Conservation (phyloP, 1,284 basidiomycete genomes). For the Pseudozyma pruni region DNA sequence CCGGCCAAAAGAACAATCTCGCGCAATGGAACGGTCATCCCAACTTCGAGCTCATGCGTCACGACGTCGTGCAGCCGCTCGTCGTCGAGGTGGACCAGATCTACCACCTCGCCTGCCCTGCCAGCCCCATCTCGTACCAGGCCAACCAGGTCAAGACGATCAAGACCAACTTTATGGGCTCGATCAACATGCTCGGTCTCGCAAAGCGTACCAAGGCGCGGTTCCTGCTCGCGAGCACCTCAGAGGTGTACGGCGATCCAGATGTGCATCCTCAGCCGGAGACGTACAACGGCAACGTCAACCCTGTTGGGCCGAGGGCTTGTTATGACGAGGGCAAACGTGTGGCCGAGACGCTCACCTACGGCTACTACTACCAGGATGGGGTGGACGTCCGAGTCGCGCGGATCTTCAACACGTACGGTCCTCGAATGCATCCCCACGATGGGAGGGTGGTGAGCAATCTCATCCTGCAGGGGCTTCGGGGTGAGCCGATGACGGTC, state of each 20-base stretch:
- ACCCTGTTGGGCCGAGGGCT: slow-evolving; percentile 94
- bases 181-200: slow-evolving; percentile 90
- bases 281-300: slow-evolving; percentile 78
- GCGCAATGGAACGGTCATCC: slow-evolving; percentile 82
- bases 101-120: slow-evolving; percentile 61
- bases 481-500: slow-evolving; percentile 93
- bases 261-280: slow-evolving; percentile 95
- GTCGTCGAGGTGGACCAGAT: slow-evolving; percentile 61
- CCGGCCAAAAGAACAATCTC: slow-evolving; percentile 91
- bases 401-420: slow-evolving; percentile 59
- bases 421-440: slow-evolving; percentile 82
- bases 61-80: slow-evolving; percentile 76
- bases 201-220: slow-evolving; percentile 96
- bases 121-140: slow-evolving; percentile 58
- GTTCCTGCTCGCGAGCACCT: slow-evolving; percentile 93
- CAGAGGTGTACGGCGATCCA: slow-evolving; percentile 97
- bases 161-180: slow-evolving; percentile 95
- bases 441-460: slow-evolving; percentile 98
- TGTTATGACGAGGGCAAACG: slow-evolving; percentile 91
- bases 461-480: slow-evolving; percentile 95
- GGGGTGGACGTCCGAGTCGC: slow-evolving; percentile 80
- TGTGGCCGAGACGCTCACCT: slow-evolving; percentile 59
- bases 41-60: slow-evolving; percentile 96
- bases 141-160: slow-evolving; percentile 70
- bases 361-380: slow-evolving; percentile 84